Evolutionary conservation across 257 asterid genomes (phyloP), one percentile per base, ranked within the genome.

Genomic region (Nicotiana noctiflora): DNA sequence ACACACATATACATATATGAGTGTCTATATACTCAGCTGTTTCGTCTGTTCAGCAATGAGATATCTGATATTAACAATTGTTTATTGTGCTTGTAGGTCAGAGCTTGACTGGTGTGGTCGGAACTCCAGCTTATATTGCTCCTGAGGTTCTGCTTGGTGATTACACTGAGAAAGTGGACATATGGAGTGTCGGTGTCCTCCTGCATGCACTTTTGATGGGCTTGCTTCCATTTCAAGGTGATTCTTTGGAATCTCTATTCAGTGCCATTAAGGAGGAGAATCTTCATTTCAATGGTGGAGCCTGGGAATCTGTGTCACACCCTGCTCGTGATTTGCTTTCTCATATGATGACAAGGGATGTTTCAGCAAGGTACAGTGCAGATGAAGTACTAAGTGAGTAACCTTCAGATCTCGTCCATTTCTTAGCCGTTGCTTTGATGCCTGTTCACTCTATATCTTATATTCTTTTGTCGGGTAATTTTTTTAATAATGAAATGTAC

Each of bases 101-200:
- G 86, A 91, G 81, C 68, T 84, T 94, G 84, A 86, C 88, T 61
- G 98, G 98, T 68, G 82, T 92, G 32, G 98, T 89, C 82, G 98
- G 97, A 80, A 94, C 97, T 85, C 97, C 98, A 80, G 97, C 97
- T 82, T 94, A 94, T 81, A 90, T 94, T 82, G 97, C 98, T 74
- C 98, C 98, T 21, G 97, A 94, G 85, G 91, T 94, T 83, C 87
- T 94, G 86, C 65, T 86, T 25, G 97, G 98, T 84, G 89, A 91
- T 88, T 94, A 94, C 89, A 91, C 97, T 0, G 93, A 91, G 86
- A 92, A 92, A 82, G 94, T 92, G 87, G 98, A 94, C 83, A 87
- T 94, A 49, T 94, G 98, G 98, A 88, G 98, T 85, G 96, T 92
- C 2, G 97, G 98, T 86, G 92, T 92, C 82, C 97, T 91, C 79